Percentiles rank a stretch among this genome's conserved stretches.
Evolutionary conservation across 495 filamentous ascomycete genomes (phyloP).

Genomic region (Hypomontagnella submonticulosa): DNA sequence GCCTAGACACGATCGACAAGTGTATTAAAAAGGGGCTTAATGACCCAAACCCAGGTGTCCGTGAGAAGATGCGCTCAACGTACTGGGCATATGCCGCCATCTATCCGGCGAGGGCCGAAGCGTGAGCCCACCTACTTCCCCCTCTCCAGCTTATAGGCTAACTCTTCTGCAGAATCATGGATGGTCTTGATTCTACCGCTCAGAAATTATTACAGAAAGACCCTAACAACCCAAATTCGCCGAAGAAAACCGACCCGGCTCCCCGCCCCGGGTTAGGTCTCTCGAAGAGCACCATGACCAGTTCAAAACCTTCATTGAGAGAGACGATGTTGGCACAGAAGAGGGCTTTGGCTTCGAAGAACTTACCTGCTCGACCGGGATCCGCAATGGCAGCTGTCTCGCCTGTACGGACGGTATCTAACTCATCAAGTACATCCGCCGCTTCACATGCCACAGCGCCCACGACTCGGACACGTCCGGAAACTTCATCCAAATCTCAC

Average conservation of each 20-base stretch:
- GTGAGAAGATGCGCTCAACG: slow-evolving; percentile 82
- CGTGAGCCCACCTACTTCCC: slow-evolving; percentile 62
- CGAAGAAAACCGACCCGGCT: slow-evolving; percentile 62
- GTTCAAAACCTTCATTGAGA: slow-evolving; percentile 69
- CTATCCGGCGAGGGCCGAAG: slow-evolving; percentile 82
- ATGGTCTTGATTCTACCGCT: slow-evolving; percentile 75
- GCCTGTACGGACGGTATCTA: slow-evolving; percentile 63
- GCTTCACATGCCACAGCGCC: slow-evolving; percentile 52
- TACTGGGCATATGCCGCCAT: slow-evolving; percentile 83
- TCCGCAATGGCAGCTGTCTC: slow-evolving; percentile 78
- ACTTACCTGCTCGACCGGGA: slow-evolving; percentile 73
- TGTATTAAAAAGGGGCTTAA: slow-evolving; percentile 84
- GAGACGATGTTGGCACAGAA: slow-evolving; percentile 89
- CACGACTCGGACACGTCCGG: slow-evolving; percentile 54
- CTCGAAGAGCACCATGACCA: slow-evolving; percentile 65
- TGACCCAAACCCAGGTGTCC: slow-evolving; percentile 87
- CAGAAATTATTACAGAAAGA: slow-evolving; percentile 81
- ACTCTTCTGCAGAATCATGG: slow-evolving; percentile 70
- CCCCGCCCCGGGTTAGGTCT: slow-evolving; percentile 63
- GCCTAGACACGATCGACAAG: slow-evolving; percentile 84
- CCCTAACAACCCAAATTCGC: slow-evolving; percentile 78
- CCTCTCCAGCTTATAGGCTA: slow-evolving; percentile 30
- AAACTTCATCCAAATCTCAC: slow-evolving; percentile 55
- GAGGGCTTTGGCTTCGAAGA: slow-evolving; percentile 69
- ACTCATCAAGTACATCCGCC: slow-evolving; percentile 54